Conservation (phyloP, 2,329 filamentous ascomycete genomes). For the Furcasterigmium furcatum region DNA sequence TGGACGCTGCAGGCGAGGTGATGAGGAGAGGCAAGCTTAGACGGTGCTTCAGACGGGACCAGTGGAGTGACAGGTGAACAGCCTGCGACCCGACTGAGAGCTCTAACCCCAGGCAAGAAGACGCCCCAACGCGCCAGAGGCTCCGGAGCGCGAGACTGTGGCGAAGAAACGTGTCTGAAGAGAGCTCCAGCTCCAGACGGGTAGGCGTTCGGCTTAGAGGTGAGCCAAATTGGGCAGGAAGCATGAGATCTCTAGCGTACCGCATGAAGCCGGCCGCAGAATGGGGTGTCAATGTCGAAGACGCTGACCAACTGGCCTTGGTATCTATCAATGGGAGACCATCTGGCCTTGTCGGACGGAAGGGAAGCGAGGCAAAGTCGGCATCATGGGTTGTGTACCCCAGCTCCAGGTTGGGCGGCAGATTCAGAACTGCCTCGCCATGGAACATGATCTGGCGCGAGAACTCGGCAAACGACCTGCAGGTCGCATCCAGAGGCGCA, state of each 20-base stretch:
- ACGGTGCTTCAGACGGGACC: conserved; percentile 41
- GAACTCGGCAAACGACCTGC: conserved; percentile 27
- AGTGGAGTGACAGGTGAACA: conserved; percentile 43
- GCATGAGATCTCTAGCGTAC: conserved; percentile 29
- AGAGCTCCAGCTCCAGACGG: conserved; percentile 40
- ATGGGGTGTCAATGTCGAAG: conserved; percentile 25
- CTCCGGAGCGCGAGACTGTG: conserved; percentile 39
- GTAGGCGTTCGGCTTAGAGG: conserved; percentile 13
- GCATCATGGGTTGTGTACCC: conserved; percentile 29
- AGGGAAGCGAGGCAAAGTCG: neutral
- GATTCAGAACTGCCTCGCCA: conserved; percentile 20
- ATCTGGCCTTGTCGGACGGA: neutral
- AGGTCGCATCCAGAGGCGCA: conserved; percentile 20
- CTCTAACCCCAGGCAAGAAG: conserved; percentile 40
- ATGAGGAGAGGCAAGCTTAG: conserved; percentile 40
- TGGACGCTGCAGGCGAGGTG: conserved; percentile 21
- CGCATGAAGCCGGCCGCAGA: conserved; percentile 30
- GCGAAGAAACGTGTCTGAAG: conserved; percentile 27
- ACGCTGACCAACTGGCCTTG: conserved; percentile 35
- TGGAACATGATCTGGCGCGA: conserved; percentile 23
- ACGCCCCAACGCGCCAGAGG: conserved; percentile 35
- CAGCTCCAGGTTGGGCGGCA: conserved; percentile 34
- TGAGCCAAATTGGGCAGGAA: conserved; percentile 9
- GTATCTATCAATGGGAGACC: conserved; percentile 3
- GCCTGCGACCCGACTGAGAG: conserved; percentile 35